These are phyloP conservation scores for Xylariaceae sp. DNA, from an alignment of 2,329 filamentous ascomycete species.

Conservation along the genomic window DNA sequence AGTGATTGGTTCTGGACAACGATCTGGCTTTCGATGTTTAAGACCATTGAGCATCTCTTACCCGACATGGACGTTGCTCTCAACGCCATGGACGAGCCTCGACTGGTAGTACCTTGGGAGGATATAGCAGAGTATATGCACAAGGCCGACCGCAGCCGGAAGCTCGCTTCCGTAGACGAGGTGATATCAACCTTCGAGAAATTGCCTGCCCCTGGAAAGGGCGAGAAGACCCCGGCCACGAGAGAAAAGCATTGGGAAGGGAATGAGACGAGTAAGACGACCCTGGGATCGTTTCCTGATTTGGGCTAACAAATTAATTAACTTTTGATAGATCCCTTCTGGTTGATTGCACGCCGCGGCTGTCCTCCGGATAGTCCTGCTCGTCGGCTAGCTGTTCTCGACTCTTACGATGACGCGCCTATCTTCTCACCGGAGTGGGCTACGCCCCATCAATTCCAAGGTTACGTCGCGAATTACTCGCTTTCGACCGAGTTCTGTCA, in stretches of 20 bases:
- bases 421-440: constrained; percentile 54
- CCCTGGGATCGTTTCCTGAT: neutral
- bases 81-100: constrained; percentile 72
- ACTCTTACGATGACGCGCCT: constrained; percentile 53
- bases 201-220: constrained; percentile 48
- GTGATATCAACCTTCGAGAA: constrained; percentile 53
- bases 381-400: constrained; percentile 53
- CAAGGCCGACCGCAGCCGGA: constrained; percentile 56
- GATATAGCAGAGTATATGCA: constrained; percentile 62
- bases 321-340: constrained; percentile 54
- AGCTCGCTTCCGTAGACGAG: constrained; percentile 52
- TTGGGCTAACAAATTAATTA: neutral
- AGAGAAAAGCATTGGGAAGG: constrained; percentile 57
- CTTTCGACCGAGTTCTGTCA: constrained; percentile 68
- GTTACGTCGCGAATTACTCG: constrained; percentile 68
- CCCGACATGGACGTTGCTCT: constrained; percentile 73
- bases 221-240: constrained; percentile 45
- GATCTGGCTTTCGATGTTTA: constrained; percentile 62
- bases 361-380: constrained; percentile 70
- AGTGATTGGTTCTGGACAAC: constrained; percentile 66
- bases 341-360: constrained; percentile 63
- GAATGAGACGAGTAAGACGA: constrained; percentile 53
- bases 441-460: constrained; percentile 58
- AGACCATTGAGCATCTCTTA: constrained; percentile 59
- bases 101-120: constrained; percentile 69